Evolutionary conservation across 768 basidiomycete genomes (phyloP), one percentile per base, ranked within the genome.

Genomic region (Paxillus rubicundulus): DNA sequence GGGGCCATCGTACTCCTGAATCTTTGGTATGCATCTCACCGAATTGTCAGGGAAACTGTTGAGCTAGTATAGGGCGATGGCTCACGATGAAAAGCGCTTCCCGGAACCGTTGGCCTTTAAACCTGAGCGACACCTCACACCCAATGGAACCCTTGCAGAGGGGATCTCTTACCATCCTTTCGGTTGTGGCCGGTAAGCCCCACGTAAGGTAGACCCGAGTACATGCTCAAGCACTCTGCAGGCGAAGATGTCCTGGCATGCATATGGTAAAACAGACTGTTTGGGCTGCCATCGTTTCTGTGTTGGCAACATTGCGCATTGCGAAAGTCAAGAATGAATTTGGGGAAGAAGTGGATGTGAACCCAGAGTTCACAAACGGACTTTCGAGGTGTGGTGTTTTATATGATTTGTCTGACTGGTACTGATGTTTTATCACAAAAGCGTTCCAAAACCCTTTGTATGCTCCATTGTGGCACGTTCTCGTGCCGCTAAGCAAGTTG

Each of bases 41-140:
- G 21, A 8, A 28, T 14, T 12, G 1, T 3, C 3, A 10, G 21
- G 12, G 13, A 12, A 17, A 28, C 40, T 18, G 16, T 33, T 60
- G 37, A 67, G 3, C 17, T 20, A 4, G 24, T 2, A 6, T 32
- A 79, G 76, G 75, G 74, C 69, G 6, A 76, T 78, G 32, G 69
- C 76, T 14, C 82, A 81, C 49, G 79, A 85, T 59, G 74, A 75
- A 47, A 62, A 57, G 3, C 67, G 71, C 38, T 86, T 82, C 65
- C 74, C 76, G 5, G 73, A 84, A 32, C 77, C 84, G 4, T 73
- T 73, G 50, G 57, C 59, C 8, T 84, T 84, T 67, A 71, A 74
- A 21, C 84, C 85, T 8, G 80, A 83, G 54, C 73, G 84, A 36
- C 82, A 80, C 68, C 60, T 86, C 14, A 56, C 55, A 9, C 3